Base-by-base conservation (phyloP, 345 rosid species). In the Kandelia obovata region DNA sequence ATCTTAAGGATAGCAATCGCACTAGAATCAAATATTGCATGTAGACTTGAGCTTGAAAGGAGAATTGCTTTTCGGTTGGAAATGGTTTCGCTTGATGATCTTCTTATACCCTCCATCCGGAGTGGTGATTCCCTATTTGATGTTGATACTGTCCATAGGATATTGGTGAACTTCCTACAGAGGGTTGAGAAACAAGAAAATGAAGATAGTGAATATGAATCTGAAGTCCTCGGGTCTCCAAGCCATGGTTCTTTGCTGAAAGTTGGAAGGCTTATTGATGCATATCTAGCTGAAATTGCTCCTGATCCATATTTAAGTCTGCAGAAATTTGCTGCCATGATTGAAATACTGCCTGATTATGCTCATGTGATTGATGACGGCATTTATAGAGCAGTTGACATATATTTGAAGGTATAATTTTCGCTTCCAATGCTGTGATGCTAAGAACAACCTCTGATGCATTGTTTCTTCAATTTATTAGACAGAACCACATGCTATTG, bases 271-370 rank as follows among this genome's bases (percentile, higher is more conserved):
- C 87, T 90, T 68, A 78, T 89, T 17, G 98, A 93, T 80, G 87
- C 91, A 28, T 93, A 89, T 74, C 77, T 90, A 49, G 94, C 89
- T 30, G 97, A 93, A 83, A 91, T 90, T 46, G 97, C 94, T 21
- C 86, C 91, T 4, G 98, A 90, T 73, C 97, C 93, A 20, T 83
- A 83, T 74, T 63, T 93, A 73, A 83, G 86, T 77, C 69, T 87
- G 79, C 84, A 75, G 73, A 90, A 90, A 72, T 89, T 93, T 81
- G 76, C 75, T 16, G 86, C 90, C 59, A 68, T 87, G 83, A 81
- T 89, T 13, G 94, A 90, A 76, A 81, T 85, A 64, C 66, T 93
- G 68, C 97, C 98, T 0, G 88, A 90, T 71, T 82, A 87, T 73
- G 81, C 92, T 74, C 92, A 96, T 4, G 88, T 89, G 15, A 79